Evolutionary conservation across 331 rosid genomes (phyloP), one percentile per base, ranked within the genome.

Genomic region (Pyrus hybrid): DNA sequence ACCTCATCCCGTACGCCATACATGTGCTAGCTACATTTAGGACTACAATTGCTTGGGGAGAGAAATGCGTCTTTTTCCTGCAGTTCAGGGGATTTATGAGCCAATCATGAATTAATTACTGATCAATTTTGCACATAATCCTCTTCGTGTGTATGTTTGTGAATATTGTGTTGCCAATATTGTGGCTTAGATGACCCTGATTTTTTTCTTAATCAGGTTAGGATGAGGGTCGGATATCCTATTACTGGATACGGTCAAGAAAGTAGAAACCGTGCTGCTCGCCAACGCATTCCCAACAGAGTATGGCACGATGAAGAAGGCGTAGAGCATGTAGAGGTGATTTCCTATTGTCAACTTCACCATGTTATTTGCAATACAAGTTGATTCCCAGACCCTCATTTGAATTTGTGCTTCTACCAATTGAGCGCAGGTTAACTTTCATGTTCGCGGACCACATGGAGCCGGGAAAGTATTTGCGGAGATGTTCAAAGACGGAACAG

Each of bases 191-290:
- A 5, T 78, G 61, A 45, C 16, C 63, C 77, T 54, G 56, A 76
- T 77, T 57, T 29, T 29, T 37, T 41, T 9, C 63, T 68, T 74
- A 51, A 35, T 74, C 86, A 95, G 99, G 90, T 95, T 29, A 86
- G 96, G 56, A 91, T 92, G 80, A 89, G 97, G 86, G 85, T 95
- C 67, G 97, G 97, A 81, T 87, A 80, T 80, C 99, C 99, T 57
- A 92, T 95, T 64, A 95, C 96, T 68, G 99, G 99, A 61, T 95
- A 95, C 75, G 99, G 99, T 73, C 97, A 92, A 81, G 99, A 95
- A 84, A 89, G 90, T 78, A 92, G 93, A 84, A 95, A 95, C 56
- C 99, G 97, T 49, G 99, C 99, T 79, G 97, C 99, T 83, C 97
- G 97, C 58, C 99, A 95, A 85, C 92, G 99, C 51, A 90, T 95